Evolutionary conservation across 2,329 filamentous ascomycete species (phyloP), one percentile per base, ranked within the genome.

Genomic region (Neopestalotiopsis rosae): DNA sequence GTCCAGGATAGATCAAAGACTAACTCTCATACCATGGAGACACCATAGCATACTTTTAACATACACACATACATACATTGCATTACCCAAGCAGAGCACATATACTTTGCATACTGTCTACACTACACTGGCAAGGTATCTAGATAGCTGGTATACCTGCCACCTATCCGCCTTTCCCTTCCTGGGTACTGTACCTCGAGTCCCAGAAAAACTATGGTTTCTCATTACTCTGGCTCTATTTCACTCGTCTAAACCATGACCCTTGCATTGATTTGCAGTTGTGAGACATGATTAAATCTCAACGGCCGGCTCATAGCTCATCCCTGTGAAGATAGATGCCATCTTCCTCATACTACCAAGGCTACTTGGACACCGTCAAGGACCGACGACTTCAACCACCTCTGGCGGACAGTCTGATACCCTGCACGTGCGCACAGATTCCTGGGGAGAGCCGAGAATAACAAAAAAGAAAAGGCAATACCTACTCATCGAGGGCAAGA

Each of bases 391-490:
- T 52, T 52, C 45, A 52, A 52, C 45, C 45, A 52, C 45, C 45
- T 52, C 45, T 59, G 17, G 57, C 74, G 70, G 74, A 72, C 74
- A 74, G 73, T 71, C 70, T 75, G 24, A 28, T 69, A 72, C 56
- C 65, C 69, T 67, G 49, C 67, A 73, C 68, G 67, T 70, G 68
- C 69, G 66, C 64, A 30, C 57, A 71, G 52, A 70, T 67, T 69
- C 64, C 61, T 70, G 59, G 57, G 66, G 45, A 52, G 71, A 70
- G 38, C 40, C 28, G 65, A 66, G 12, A 45, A 67, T 65, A 68
- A 68, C 30, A 67, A 38, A 67, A 67, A 68, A 68, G 20, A 67
- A 38, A 58, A 34, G 38, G 38, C 61, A 45, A 38, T 49, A 17
- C 34, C 14, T 20, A 49, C 40, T 28, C 30, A 17, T 34, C 28